These are phyloP conservation scores for Pachyrhizus erosus DNA, from an alignment of 306 rosid genomes.

Conservation along the genomic window DNA sequence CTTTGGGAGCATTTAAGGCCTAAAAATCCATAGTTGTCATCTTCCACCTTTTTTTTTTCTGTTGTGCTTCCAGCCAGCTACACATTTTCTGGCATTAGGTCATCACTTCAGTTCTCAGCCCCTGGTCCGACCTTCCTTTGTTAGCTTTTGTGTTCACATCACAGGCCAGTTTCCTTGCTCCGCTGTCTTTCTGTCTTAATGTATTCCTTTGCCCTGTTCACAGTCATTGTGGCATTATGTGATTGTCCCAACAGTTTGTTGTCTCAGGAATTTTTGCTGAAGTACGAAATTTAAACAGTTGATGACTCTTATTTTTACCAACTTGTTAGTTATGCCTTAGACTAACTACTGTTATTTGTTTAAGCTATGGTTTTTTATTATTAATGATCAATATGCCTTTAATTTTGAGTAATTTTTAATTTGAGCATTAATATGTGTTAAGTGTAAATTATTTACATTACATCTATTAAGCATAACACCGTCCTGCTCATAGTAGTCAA, in stretches of 20 bases:
- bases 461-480: not conserved
- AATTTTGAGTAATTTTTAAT: not conserved
- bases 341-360: not conserved
- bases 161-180: not conserved
- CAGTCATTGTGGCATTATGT: not conserved
- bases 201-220: not conserved
- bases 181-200: not conserved
- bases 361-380: not conserved
- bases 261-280: not conserved
- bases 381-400: not conserved
- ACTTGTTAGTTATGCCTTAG: not conserved
- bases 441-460: not conserved
- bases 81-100: not conserved
- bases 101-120: not conserved
- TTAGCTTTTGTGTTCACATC: not conserved
- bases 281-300: not conserved
- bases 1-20: not conserved
- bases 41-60: not conserved
- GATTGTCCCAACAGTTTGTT: not conserved
- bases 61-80: not conserved
- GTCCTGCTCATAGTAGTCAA: no score
- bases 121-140: not conserved
- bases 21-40: not conserved
- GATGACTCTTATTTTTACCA: not conserved
- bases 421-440: not conserved